These are phyloP conservation scores for Neoarthrinium moseri DNA, from an alignment of 2,329 filamentous ascomycete species.

Conservation along the genomic window DNA sequence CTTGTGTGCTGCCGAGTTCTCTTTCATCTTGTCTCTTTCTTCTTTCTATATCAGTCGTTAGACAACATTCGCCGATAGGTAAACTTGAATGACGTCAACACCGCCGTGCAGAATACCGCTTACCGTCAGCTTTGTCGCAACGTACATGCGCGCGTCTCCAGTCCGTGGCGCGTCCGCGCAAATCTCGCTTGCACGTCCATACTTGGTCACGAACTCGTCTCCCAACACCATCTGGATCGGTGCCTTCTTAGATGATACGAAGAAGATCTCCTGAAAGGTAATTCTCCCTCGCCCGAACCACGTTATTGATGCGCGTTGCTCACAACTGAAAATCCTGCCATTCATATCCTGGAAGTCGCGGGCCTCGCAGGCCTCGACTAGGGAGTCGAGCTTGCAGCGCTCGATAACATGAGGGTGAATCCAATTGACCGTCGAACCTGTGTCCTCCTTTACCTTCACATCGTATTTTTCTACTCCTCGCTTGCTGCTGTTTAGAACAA, in stretches of 20 bases:
- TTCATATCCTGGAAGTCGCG: neutral
- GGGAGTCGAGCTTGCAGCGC: conserved; percentile 1
- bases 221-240: neutral
- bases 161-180: no score
- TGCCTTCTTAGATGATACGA: neutral
- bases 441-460: conserved; percentile 9
- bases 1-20: no score
- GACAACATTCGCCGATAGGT: no score
- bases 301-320: neutral
- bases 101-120: no score
- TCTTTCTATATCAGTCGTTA: no score
- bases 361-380: neutral
- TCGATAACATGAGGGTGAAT: conserved; percentile 9
- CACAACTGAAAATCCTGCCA: neutral
- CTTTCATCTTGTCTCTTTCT: no score
- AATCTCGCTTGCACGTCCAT: neutral
- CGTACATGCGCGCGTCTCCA: no score
- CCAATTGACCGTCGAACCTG: conserved; percentile 12
- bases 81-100: no score
- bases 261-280: neutral
- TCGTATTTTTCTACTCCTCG: neutral
- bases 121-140: no score
- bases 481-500: neutral
- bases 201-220: neutral
- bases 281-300: neutral